Evolutionary conservation across 2,329 filamentous ascomycete genomes (phyloP), one percentile per base, ranked within the genome.

Genomic region (Bipolaris bicolor): DNA sequence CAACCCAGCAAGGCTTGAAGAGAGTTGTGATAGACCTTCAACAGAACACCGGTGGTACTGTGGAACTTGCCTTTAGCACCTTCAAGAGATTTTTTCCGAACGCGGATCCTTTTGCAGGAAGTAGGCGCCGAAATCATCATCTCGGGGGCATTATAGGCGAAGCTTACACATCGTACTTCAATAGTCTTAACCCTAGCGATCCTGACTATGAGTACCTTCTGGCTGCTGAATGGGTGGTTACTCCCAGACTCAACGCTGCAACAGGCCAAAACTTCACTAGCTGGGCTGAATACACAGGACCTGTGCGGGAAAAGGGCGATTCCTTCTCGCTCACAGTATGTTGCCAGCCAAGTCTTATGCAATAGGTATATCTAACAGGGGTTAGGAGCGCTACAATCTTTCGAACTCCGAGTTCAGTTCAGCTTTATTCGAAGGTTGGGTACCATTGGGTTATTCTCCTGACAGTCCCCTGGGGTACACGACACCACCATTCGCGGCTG

Each of bases 11-110:
- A 4, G 78, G 78, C 2, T 83, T 84, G 61, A 81, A 76, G 13
- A 84, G 82, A 62, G 74, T 90, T 0, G 76, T 90, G 15, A 83
- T 90, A 56, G 88, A 90, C 61, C 65, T 90, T 3, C 81, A 82
- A 10, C 78, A 76, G 1, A 90, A 90, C 60, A 75, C 74, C 0
- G 87, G 87, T 15, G 87, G 87, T 5, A 55, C 51, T 1, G 57
- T 68, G 1, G 46, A 66, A 7, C 64, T 73, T 1, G 74, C 68
- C 3, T 71, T 69, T 41, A 69, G 66, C 26, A 65, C 67, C 0
- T 86, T 86, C 62, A 77, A 76, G 16, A 76, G 80, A 56, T 77
- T 85, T 54, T 84, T 84, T 67, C 82, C 82, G 7, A 49, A 57
- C 0, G 48, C 71, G 2, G 63, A 69, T 5, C 76, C 78, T 10